Base-by-base conservation (phyloP, 179 eudicot species). In the Corrigiola litoralis region DNA sequence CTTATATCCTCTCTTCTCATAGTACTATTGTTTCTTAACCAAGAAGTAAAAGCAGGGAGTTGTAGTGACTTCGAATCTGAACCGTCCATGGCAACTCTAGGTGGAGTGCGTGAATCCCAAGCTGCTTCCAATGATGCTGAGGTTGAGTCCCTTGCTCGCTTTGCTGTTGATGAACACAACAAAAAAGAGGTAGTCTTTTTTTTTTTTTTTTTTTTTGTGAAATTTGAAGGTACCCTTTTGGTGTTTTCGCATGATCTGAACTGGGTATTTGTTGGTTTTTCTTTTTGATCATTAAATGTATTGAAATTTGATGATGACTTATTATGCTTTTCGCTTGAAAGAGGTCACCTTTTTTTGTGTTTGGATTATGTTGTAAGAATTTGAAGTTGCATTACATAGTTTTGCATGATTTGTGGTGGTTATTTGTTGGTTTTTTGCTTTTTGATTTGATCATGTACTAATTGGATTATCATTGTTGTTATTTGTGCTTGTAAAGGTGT, bases 101-200 rank as follows among this genome's bases (percentile, higher is more conserved):
- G 96, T 58, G 96, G 86, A 13, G 7, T 80, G 11, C 66, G 63
- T n/a, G 89, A 81, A 55, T 64, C 83, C 0, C 75, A 65, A 13
- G 78, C 72, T 7, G 58, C 75, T 21, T 47, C 80, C 44, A 86
- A 84, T 71, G 82, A 83, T 71, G 52, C 58, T 36, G 95, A 88
- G 68, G 64, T 82, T 49, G 82, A 90, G 8, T 42, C 53, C 17
- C 87, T 88, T 52, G 95, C 90, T 66, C 88, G 83, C 6, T 90
- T 88, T 58, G 92, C 95, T 8, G 88, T 90, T 49, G 88, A 90
- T n/a, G 87, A 90, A 27, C 95, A 90, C 72, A 90, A 90, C 75
- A 88, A 78, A 44, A 84, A 88, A 67, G 60, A 86, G 92, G 97
- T 88, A 38, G 5, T 18, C 18, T 42, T 36, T 14, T 32, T 17